Base-by-base conservation (phyloP, 148 eudicot species). In the Chenopodium formosanum region DNA sequence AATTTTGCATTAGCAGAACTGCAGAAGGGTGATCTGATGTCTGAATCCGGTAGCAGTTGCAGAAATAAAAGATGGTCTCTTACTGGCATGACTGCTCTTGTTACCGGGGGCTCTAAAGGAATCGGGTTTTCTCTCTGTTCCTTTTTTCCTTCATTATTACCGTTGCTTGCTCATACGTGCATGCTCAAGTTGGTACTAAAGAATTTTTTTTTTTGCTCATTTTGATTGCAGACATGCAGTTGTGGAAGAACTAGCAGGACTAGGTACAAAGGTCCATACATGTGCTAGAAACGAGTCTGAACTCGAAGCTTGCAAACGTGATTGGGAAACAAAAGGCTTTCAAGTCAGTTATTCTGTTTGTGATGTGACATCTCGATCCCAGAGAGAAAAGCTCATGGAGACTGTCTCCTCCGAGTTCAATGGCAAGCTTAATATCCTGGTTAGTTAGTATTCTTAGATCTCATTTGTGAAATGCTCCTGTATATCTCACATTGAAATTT, bases 351-450 rank as follows among this genome's bases (percentile, higher is more conserved):
- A 82, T 12, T 86, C 89, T 4, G 70, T 83, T 4, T 86, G 86
- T 44, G 89, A 88, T 78, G 82, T 83, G 40, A 48, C 82, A 3
- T 86, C 82, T 8, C 79, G 78, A n/a, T 34, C 11, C 46, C 86
- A 88, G 48, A 72, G 91, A 25, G 89, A 84, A 48, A 73, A 81
- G 11, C 82, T 89, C 4, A 86, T 89, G 80, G 73, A 85, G 65
- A 50, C 62, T 13, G 75, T 89, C 44, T 78, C 91, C 0, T 40
- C 84, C n/a, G 16, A 75, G 37, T 89, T 89, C 66, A 47, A 81
- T 79, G 89, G 86, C 58, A 83, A 84, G 72, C 89, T 89, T 34
- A 81, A 86, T 84, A 84, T 89, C 73, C 81, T 89, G 66, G 89
- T 89, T 37, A 70, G 74, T 19, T 0, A 11, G 17, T 56, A 17